phyloP scores from a whole-genome alignment of 345 rosid species.

The Ailanthus altissimus region DNA sequence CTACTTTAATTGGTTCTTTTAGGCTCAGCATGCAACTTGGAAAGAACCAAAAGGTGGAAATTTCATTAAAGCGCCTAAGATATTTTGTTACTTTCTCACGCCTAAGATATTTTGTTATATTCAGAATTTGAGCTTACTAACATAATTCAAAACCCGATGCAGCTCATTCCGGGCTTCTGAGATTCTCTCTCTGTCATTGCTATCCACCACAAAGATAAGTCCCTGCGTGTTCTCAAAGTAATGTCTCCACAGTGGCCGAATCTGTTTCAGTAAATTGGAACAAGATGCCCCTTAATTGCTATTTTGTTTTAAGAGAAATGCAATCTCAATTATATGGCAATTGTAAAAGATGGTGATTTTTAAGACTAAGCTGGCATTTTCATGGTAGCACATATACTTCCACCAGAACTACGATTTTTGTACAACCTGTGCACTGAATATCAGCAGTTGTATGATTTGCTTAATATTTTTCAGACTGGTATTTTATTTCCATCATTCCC shows the following conservation, averaged over 20 bases:
- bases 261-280: conserved; percentile 36
- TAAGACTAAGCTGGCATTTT: too few species aligned
- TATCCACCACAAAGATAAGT: conserved; percentile 73
- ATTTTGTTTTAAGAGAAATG: neutral
- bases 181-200: conserved; percentile 55
- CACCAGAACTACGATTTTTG: neutral
- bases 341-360: too few species aligned
- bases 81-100: too few species aligned
- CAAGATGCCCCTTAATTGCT: neutral
- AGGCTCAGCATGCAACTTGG: neutral
- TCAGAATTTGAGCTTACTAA: conserved; percentile 25
- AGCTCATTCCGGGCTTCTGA: conserved; percentile 76
- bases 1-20: too few species aligned
- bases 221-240: conserved; percentile 62
- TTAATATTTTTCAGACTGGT: neutral
- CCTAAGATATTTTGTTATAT: too few species aligned
- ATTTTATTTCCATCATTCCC: neutral
- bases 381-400: neutral
- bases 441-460: neutral
- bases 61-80: neutral
- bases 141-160: conserved; percentile 60
- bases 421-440: neutral
- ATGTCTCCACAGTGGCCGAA: conserved; percentile 77
- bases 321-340: neutral
- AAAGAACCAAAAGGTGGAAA: neutral